phyloP scores from a whole-genome alignment of 2,329 filamentous ascomycete species.

The Geosmithia flava region DNA sequence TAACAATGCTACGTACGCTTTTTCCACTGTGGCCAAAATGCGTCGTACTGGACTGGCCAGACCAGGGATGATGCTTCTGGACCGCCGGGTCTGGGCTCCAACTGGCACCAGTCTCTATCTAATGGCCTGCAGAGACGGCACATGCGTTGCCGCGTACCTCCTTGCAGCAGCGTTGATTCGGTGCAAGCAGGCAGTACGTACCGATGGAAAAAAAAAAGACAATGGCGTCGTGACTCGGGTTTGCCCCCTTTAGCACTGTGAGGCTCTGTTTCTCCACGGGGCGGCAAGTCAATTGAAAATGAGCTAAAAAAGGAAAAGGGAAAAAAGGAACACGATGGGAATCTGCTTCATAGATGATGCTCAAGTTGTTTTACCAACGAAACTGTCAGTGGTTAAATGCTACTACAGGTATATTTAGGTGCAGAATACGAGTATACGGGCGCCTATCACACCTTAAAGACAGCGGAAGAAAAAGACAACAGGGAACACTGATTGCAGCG shows the following conservation, averaged over 20 bases:
- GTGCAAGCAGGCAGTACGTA: not conserved
- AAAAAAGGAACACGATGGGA: too few relatives aligned
- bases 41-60: too few relatives aligned
- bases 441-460: not conserved
- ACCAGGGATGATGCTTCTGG: not conserved
- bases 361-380: not conserved
- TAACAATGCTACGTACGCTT: too few relatives aligned
- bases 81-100: not conserved
- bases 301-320: too few relatives aligned
- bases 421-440: not conserved
- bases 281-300: not conserved
- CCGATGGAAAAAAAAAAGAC: too few relatives aligned
- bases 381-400: not conserved
- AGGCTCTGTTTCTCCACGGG: not conserved
- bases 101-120: not conserved
- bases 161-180: not conserved
- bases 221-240: too few relatives aligned
- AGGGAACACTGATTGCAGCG: too few relatives aligned
- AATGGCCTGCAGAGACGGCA: not conserved
- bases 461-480: too few relatives aligned
- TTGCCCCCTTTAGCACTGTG: not conserved
- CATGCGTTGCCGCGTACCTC: not conserved
- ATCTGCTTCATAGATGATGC: too few relatives aligned
- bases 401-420: too few relatives aligned
- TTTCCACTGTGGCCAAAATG: too few relatives aligned